Percentiles rank a stretch among this genome's conserved stretches.
These are phyloP conservation scores for Antrodiella citrinella DNA, from an alignment of 768 basidiomycete genomes.

Conservation along the genomic window DNA sequence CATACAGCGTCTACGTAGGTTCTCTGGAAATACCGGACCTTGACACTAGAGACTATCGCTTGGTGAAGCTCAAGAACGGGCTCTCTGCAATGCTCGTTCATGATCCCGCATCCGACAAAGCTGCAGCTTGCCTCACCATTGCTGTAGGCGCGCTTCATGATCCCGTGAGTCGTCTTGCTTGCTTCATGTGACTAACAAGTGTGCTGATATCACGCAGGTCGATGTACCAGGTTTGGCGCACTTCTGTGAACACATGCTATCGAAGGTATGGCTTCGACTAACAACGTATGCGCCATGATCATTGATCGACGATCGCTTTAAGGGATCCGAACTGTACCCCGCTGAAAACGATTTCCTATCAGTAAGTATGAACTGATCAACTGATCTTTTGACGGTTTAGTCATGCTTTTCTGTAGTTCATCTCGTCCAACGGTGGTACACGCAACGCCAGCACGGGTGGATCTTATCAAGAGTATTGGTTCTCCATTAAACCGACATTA, in stretches of 20 bases:
- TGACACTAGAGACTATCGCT: slow-evolving; percentile 32
- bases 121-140: slow-evolving; percentile 42
- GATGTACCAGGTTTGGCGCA: slow-evolving; percentile 35
- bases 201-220: slow-evolving; percentile 14
- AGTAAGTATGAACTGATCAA: slow-evolving; percentile 12
- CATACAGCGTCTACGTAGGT: slow-evolving; percentile 20
- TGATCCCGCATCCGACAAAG: slow-evolving; percentile 42
- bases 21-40: slow-evolving; percentile 26
- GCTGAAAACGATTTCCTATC: slow-evolving; percentile 41
- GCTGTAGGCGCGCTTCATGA: slow-evolving; percentile 43
- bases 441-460: slow-evolving; percentile 47
- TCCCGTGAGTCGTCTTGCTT: slow-evolving; percentile 24
- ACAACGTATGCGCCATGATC: not conserved
- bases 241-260: slow-evolving; percentile 45
- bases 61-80: slow-evolving; percentile 40
- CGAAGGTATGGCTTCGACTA: slow-evolving; percentile 26
- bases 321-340: slow-evolving; percentile 29
- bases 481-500: slow-evolving; percentile 19
- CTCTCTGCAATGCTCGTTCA: slow-evolving; percentile 41
- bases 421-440: slow-evolving; percentile 32
- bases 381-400: too few species aligned
- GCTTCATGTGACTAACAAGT: not conserved
- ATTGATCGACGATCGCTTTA: not conserved
- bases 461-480: slow-evolving; percentile 38
- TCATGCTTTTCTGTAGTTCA: slow-evolving; percentile 13